phyloP scores from a whole-genome alignment of 768 basidiomycete genomes.

The Clathrus columnatus region DNA sequence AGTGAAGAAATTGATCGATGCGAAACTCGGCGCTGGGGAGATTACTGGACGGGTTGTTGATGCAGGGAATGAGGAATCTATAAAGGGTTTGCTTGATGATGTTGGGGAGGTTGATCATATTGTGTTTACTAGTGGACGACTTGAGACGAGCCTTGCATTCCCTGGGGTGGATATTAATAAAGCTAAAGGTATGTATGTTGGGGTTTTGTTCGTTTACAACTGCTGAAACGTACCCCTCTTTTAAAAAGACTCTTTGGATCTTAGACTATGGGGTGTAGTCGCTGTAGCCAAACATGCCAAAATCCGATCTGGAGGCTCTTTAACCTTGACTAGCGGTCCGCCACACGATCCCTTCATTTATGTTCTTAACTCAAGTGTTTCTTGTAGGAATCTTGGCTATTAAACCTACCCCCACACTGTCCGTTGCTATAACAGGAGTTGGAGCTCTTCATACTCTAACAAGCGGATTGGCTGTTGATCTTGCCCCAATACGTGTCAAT shows the following conservation, averaged over 20 bases:
- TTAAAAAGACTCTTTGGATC: slow-evolving; percentile 6
- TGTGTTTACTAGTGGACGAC: background rate
- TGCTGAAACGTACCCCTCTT: background rate
- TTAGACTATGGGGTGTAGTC: slow-evolving; percentile 9
- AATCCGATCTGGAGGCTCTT: slow-evolving; percentile 3
- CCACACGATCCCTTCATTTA: background rate
- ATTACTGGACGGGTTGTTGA: background rate
- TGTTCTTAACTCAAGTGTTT: no score
- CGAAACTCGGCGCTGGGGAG: background rate
- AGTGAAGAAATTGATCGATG: background rate
- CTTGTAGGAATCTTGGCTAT: slow-evolving; percentile 3
- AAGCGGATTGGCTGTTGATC: slow-evolving; percentile 12
- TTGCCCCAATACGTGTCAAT: slow-evolving; percentile 14
- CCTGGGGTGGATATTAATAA: no score
- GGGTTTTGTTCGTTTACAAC: no score
- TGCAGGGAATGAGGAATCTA: background rate
- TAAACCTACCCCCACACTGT: slow-evolving; percentile 6
- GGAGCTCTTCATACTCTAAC: slow-evolving; percentile 10
- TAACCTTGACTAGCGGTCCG: slow-evolving; percentile 8
- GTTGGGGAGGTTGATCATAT: background rate
- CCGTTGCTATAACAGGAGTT: slow-evolving; percentile 1
- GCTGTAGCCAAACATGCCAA: slow-evolving; percentile 5
- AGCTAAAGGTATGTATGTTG: no score
- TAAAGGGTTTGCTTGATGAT: background rate
- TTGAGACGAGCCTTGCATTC: no score